Evolutionary conservation across 495 filamentous ascomycete species (phyloP), one percentile per base, ranked within the genome.

Genomic region (Hypoxylon rickii): DNA sequence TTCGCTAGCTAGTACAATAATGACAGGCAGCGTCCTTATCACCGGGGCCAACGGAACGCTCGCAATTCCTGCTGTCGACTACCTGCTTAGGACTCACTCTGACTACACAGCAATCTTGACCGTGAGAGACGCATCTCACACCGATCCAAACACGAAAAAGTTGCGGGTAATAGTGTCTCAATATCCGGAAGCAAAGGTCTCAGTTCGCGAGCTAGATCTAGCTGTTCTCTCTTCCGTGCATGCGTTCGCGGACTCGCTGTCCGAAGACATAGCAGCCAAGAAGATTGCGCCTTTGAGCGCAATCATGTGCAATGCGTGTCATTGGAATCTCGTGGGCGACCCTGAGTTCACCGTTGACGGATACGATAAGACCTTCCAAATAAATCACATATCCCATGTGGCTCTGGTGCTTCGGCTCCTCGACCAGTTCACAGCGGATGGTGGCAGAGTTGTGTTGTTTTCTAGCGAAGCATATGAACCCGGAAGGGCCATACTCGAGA

Each of bases 11-110:
- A n/a, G n/a, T n/a, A n/a, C n/a, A n/a, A n/a, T n/a, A n/a, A 29
- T 65, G 63, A 36, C 57, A 19, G 75, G 74, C 17, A 76, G 72
- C 13, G 60, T 79, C 41, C 40, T 81, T 8, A 66, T 80, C 44
- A 81, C 77, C 10, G 77, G 76, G 38, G 77, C 77, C 18, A 80
- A 79, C 51, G 69, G 76, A 47, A 75, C 76, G 12, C 65, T 79
- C 8, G 78, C 69, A 2, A 66, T 78, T 15, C 73, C 66, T 7
- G 72, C 76, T 1, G 71, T 76, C 8, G 46, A 73, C 7, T 51
- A 73, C 21, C 67, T 80, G 17, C 67, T 80, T 2, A 50, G 51
- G 0, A 51, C 52, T 1, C 76, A 75, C 34, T 69, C 76, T n/a
- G 32, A 64, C 1, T 63, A 68, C 47, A 76, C 72, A 0, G 36